Evolutionary conservation across 106 monocot genomes (phyloP).

Genomic region (Ottelia alismoides): DNA sequence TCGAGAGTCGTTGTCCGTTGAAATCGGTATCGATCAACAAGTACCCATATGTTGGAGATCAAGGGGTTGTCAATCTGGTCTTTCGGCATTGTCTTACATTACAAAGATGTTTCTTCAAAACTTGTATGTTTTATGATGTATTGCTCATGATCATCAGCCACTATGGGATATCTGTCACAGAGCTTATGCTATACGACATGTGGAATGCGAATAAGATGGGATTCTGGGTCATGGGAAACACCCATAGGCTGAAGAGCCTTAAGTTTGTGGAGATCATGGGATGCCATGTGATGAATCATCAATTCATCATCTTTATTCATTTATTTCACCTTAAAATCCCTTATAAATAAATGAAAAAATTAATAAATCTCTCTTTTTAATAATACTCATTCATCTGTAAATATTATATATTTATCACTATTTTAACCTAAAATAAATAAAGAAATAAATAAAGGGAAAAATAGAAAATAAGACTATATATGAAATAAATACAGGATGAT

Average conservation of each 20-base stretch:
- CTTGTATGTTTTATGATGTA: slow-evolving; percentile 45
- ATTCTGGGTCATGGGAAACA: slow-evolving; percentile 86
- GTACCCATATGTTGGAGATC: slow-evolving; percentile 50
- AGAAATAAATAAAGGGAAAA: too few relatives aligned
- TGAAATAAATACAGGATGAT: too few relatives aligned
- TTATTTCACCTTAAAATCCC: too few relatives aligned
- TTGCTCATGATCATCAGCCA: slow-evolving; percentile 59
- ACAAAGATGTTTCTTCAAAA: slow-evolving; percentile 47
- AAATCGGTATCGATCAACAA: slow-evolving; percentile 45
- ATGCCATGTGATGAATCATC: too few relatives aligned
- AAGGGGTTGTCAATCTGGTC: slow-evolving; percentile 53
- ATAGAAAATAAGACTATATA: too few relatives aligned
- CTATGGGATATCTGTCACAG: slow-evolving; percentile 46
- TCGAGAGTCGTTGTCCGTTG: slow-evolving; percentile 51
- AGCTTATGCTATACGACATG: slow-evolving; percentile 29
- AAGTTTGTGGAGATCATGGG: slow-evolving; percentile 24
- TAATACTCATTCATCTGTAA: too few relatives aligned
- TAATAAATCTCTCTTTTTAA: too few relatives aligned
- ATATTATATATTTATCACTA: too few relatives aligned
- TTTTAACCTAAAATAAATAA: too few relatives aligned
- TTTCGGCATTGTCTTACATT: slow-evolving; percentile 38
- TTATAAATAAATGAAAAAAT: too few relatives aligned
- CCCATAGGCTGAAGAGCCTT: slow-evolving; percentile 49
- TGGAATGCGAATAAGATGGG: slow-evolving; percentile 52
- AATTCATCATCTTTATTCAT: too few relatives aligned